Percentiles rank a stretch among this genome's conserved stretches.
phyloP scores from a whole-genome alignment of 257 asterid species.

The Solanum etuberosum region DNA sequence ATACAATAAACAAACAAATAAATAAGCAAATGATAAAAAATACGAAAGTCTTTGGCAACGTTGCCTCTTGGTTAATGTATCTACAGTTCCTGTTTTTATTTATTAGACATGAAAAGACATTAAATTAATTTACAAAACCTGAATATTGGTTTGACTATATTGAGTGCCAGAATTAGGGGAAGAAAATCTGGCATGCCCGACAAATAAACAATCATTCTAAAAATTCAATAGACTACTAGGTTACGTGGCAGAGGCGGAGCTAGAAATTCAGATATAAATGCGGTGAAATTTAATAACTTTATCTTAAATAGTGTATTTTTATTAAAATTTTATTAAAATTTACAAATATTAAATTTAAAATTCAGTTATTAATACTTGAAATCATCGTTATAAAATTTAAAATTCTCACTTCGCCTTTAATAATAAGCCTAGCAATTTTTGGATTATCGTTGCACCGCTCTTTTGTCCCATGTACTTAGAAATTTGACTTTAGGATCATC shows the following conservation, averaged over 20 bases:
- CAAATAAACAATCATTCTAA: not conserved
- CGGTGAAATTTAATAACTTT: too few species aligned
- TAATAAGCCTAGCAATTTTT: not conserved
- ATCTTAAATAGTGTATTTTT: not conserved
- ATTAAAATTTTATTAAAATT: too few species aligned
- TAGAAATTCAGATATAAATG: too few species aligned
- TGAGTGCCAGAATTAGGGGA: not conserved
- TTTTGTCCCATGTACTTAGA: not conserved
- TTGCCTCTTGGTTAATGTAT: not conserved
- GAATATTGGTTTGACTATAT: not conserved
- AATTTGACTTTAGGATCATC: not conserved
- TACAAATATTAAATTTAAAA: too few species aligned
- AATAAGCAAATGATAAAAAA: not conserved
- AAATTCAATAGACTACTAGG: not conserved
- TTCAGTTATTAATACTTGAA: too few species aligned
- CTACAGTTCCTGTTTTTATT: not conserved
- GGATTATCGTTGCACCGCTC: not conserved
- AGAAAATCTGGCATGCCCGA: not conserved
- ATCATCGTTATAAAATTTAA: too few species aligned
- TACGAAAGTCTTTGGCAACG: not conserved
- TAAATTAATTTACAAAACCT: not conserved
- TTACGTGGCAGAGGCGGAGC: not conserved
- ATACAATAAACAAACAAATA: not conserved
- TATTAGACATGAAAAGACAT: not conserved
- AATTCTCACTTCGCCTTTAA: not conserved